Evolutionary conservation across 805 yeast species (phyloP), one percentile per base, ranked within the genome.

Genomic region (Grigorovia humatica): DNA sequence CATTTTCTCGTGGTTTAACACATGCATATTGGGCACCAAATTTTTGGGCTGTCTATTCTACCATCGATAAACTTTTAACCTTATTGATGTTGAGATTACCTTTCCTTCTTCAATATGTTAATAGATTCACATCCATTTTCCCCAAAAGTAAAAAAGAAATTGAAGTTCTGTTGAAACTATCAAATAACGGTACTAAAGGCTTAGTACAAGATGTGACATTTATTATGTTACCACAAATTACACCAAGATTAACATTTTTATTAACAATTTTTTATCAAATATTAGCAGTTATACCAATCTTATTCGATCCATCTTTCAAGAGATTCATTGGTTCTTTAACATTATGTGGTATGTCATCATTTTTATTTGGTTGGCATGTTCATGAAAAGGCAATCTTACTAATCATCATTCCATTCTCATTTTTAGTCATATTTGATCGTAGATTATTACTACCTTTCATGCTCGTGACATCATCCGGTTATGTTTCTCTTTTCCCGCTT

Each of bases 1-100:
- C 99, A 6, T 91, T 91, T 64, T 84, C 95, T 48, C 75, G 98
- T 64, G 98, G 98, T 1, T 74, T 93, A 41, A 93, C 97, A 4
- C 99, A 93, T 69, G 96, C 98, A 0, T 93, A 93, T 70, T 93
- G 99, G 98, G 98, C 99, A 1, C 98, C 99, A 15, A 93, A 93
- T 62, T 73, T 89, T 47, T 93, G 99, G 99, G 96, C 99, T 0
- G 59, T 91, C 9, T 93, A 93, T 68, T 86, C 97, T 1, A 84
- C 87, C 57, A 54, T 76, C 13, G 99, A 93, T 67, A 75, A 95
- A 52, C 62, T 83, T 0, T 71, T 89, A 52, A 75, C 84, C 17
- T 74, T 75, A 50, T 52, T 59, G 46, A 52, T 62, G 52, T 58
- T 55, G 46, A 61, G 47, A 53, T 47, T 73, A 11, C 77, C 79